Evolutionary conservation across 306 rosid species (phyloP).

Genomic region (Ziziphus jujuba): DNA sequence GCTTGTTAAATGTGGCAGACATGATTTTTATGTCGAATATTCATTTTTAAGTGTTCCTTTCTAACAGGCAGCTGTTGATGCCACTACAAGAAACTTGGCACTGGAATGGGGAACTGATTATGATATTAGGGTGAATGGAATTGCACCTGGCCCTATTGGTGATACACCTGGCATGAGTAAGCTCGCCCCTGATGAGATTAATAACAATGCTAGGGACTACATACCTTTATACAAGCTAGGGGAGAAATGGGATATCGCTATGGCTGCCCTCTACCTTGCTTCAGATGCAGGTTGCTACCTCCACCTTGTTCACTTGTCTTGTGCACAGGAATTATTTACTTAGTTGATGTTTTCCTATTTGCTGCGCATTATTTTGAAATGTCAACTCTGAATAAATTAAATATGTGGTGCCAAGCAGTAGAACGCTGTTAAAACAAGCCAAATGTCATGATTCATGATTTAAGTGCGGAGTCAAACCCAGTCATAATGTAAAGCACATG

Average conservation of each 20-base stretch:
- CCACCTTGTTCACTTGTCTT: conserved; percentile 5
- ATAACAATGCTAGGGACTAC: conserved; percentile 42
- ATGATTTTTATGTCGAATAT: neutral
- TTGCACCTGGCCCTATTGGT: conserved; percentile 92
- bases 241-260: conserved; percentile 96
- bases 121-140: conserved; percentile 90
- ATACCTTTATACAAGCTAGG: conserved; percentile 72
- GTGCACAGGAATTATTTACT: neutral
- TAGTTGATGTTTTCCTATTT: neutral
- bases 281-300: conserved; percentile 79
- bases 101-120: conserved; percentile 94
- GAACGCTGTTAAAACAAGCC: neutral
- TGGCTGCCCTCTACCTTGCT: conserved; percentile 80
- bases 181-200: conserved; percentile 71
- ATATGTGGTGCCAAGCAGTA: too few relatives aligned
- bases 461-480: too few relatives aligned
- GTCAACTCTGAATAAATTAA: too few relatives aligned
- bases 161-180: conserved; percentile 89
- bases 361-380: too few relatives aligned
- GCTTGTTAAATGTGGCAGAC: too few relatives aligned
- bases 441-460: neutral
- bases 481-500: too few relatives aligned
- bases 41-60: conserved; percentile 8
- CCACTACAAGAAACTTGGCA: conserved; percentile 91
- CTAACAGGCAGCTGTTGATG: conserved; percentile 90